Percentiles rank a stretch among this genome's conserved stretches.
Evolutionary conservation across 1,284 basidiomycete species (phyloP).

Genomic region (Cryptococcus sp.): DNA sequence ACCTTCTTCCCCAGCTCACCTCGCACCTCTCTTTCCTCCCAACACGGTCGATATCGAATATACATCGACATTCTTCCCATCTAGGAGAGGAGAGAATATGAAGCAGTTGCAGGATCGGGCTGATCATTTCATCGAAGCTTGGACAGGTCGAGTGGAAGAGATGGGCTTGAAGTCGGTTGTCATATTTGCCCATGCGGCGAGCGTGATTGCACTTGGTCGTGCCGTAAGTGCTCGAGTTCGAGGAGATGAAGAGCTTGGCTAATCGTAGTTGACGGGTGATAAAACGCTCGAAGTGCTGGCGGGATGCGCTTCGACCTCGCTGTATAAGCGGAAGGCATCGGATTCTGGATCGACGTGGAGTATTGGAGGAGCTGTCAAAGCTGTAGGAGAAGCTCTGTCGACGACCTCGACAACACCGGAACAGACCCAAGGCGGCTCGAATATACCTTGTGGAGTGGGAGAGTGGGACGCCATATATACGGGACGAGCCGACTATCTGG

Average conservation of each 20-base stretch:
- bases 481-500: constrained; percentile 42
- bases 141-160: constrained; percentile 33
- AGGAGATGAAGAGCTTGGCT: neutral
- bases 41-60: constrained; percentile 33
- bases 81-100: constrained; percentile 47
- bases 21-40: constrained; percentile 32
- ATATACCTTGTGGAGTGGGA: constrained; percentile 24
- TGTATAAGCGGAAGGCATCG: constrained; percentile 31
- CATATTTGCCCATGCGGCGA: constrained; percentile 51
- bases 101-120: constrained; percentile 43
- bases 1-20: constrained; percentile 21
- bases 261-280: constrained; percentile 34
- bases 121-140: constrained; percentile 38
- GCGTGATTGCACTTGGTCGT: constrained; percentile 45
- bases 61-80: constrained; percentile 46
- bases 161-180: constrained; percentile 42
- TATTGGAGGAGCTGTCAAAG: too few relatives aligned
- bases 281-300: constrained; percentile 31
- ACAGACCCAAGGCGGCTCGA: too few relatives aligned
- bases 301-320: constrained; percentile 40
- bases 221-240: constrained; percentile 25
- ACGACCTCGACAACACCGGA: too few relatives aligned
- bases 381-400: too few relatives aligned
- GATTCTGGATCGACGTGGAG: too few relatives aligned
- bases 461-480: constrained; percentile 39